Evolutionary conservation across 768 basidiomycete genomes (phyloP).

Genomic region (Wakefieldia striispora): DNA sequence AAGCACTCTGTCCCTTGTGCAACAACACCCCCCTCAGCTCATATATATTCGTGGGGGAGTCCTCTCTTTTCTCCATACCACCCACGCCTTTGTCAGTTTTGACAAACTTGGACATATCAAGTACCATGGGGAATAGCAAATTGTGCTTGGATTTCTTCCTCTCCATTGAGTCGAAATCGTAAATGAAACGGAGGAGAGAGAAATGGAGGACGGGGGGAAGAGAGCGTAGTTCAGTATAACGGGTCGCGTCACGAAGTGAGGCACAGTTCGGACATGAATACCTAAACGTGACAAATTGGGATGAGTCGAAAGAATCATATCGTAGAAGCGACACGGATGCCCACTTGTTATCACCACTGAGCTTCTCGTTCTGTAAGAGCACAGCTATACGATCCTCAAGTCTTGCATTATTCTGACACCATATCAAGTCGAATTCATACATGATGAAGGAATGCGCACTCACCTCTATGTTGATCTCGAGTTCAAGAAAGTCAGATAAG

Average conservation of each 20-base stretch:
- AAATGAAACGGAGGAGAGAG: slow-evolving; percentile 91
- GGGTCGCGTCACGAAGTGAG: slow-evolving; percentile 71
- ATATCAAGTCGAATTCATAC: neutral
- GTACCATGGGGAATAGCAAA: slow-evolving; percentile 69
- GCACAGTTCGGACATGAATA: slow-evolving; percentile 81
- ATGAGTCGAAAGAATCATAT: neutral
- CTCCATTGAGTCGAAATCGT: slow-evolving; percentile 71
- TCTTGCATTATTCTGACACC: slow-evolving; percentile 58
- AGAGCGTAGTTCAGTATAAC: slow-evolving; percentile 64
- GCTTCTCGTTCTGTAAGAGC: slow-evolving; percentile 63
- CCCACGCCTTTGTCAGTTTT: slow-evolving; percentile 24
- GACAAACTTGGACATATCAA: slow-evolving; percentile 74
- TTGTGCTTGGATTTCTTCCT: slow-evolving; percentile 85
- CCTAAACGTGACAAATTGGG: slow-evolving; percentile 35
- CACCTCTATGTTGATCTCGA: slow-evolving; percentile 84
- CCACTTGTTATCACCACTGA: slow-evolving; percentile 85
- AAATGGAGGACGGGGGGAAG: slow-evolving; percentile 91
- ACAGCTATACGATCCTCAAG: slow-evolving; percentile 73
- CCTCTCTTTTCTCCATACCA: slow-evolving; percentile 14
- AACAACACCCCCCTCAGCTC: slow-evolving; percentile 82
- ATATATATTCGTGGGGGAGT: slow-evolving; percentile 47
- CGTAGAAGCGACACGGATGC: slow-evolving; percentile 1
- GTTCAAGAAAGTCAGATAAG: slow-evolving; percentile 74
- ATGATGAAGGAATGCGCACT: neutral
- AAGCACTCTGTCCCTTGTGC: slow-evolving; percentile 91